Evolutionary conservation across 495 filamentous ascomycete genomes (phyloP).

Genomic region (Neurospora sp.): DNA sequence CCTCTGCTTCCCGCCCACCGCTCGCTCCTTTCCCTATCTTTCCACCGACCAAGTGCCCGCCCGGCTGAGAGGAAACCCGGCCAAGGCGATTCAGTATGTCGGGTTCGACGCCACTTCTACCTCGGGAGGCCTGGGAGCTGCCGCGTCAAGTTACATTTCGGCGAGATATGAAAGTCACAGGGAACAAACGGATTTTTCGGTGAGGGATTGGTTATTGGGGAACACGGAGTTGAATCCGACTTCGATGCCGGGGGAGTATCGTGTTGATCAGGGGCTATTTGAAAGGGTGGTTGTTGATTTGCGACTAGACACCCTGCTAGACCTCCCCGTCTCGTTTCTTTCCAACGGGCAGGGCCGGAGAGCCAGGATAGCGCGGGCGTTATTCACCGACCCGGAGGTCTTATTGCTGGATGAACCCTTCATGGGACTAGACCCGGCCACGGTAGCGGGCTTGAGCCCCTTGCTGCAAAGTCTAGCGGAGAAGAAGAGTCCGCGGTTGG

Average conservation of each 20-base stretch:
- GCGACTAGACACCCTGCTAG: conserved; percentile 50
- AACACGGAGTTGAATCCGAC: conserved; percentile 62
- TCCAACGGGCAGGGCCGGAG: conserved; percentile 89
- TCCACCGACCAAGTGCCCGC: conserved; percentile 48
- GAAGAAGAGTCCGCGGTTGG: conserved; percentile 54
- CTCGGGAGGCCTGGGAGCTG: conserved; percentile 18
- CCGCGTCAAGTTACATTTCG: conserved; percentile 68
- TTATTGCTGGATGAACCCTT: conserved; percentile 90
- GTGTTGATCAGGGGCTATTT: conserved; percentile 36
- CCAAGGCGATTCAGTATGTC: conserved; percentile 67
- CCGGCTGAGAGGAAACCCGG: conserved; percentile 39
- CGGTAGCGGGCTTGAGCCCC: conserved; percentile 54
- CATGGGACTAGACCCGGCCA: conserved; percentile 88
- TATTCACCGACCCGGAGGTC: conserved; percentile 69
- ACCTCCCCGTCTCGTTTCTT: conserved; percentile 74
- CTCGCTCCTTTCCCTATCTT: conserved; percentile 69
- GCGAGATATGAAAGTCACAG: conserved; percentile 85
- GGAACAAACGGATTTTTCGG: conserved; percentile 79
- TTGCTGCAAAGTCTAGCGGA: conserved; percentile 57
- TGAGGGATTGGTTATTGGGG: conserved; percentile 67
- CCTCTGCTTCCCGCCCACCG: conserved; percentile 59
- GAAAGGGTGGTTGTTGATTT: conserved; percentile 55
- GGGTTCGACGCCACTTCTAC: conserved; percentile 61
- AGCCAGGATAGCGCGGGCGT: conserved; percentile 75
- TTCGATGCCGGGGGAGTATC: conserved; percentile 35